Evolutionary conservation across 2,329 filamentous ascomycete species (phyloP).

Genomic region (Fusarium sp.): DNA sequence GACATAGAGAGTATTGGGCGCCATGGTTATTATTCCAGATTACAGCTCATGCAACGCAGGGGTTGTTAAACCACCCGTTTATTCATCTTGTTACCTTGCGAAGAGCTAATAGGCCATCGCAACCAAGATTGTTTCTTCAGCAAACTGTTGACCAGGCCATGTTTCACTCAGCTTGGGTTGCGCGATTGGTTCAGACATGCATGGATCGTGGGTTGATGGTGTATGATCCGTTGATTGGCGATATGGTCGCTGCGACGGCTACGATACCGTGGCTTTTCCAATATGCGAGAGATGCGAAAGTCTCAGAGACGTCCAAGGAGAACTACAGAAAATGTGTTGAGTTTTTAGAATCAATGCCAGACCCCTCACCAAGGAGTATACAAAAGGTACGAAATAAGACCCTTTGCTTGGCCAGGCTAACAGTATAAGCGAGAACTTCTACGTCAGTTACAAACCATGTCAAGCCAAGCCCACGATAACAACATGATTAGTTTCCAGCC

Average conservation of each 20-base stretch:
- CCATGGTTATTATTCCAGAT: slow-evolving; percentile 38
- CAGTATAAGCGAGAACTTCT: slow-evolving; percentile 9
- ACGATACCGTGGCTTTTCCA: slow-evolving; percentile 42
- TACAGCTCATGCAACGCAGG: slow-evolving; percentile 31
- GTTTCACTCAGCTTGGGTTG: slow-evolving; percentile 41
- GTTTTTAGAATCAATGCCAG: slow-evolving; percentile 28
- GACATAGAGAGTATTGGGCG: slow-evolving; percentile 35
- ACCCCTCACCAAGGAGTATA: slow-evolving; percentile 18
- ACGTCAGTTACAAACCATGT: slow-evolving; percentile 29
- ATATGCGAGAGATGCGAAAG: slow-evolving; percentile 33
- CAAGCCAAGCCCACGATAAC: slow-evolving; percentile 28
- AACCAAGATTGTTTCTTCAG: slow-evolving; percentile 31
- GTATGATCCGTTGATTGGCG: slow-evolving; percentile 34
- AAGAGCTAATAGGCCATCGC: slow-evolving; percentile 17
- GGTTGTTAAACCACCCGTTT: slow-evolving; percentile 34
- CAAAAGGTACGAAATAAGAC: slow-evolving; percentile 9
- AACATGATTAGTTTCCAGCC: slow-evolving; percentile 37
- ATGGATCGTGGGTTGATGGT: slow-evolving; percentile 31
- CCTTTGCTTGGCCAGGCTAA: fast-evolving
- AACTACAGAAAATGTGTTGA: slow-evolving; percentile 31
- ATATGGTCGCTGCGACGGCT: slow-evolving; percentile 36
- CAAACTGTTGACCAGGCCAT: slow-evolving; percentile 39
- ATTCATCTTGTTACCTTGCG: slow-evolving; percentile 34
- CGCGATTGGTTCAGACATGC: slow-evolving; percentile 34
- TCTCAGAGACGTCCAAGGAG: slow-evolving; percentile 28